Conservation (phyloP, 768 basidiomycete species). For the Mycena pura region DNA sequence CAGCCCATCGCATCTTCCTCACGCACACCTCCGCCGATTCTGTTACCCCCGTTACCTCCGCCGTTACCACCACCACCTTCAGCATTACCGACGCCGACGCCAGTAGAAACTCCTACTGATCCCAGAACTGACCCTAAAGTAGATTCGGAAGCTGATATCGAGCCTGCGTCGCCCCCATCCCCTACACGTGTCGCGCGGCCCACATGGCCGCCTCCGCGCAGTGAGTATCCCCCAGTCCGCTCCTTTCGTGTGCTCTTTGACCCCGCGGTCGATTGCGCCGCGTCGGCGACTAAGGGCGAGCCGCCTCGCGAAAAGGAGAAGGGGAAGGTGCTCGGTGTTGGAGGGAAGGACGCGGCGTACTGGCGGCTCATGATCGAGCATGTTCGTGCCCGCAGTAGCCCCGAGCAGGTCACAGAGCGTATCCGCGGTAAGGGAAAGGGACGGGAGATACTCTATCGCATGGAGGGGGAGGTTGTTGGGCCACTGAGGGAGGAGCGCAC, state of each 20-base stretch:
- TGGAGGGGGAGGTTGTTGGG: constrained; percentile 61
- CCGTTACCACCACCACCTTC: constrained; percentile 10
- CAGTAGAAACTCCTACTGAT: constrained; percentile 15
- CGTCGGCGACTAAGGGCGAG: constrained; percentile 4
- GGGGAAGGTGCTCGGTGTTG: constrained; percentile 24
- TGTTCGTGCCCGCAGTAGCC: constrained; percentile 40
- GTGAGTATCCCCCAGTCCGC: constrained; percentile 52
- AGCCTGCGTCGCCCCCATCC: constrained; percentile 21
- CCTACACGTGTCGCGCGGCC: constrained; percentile 43
- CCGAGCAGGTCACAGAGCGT: constrained; percentile 44
- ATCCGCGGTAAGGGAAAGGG: constrained; percentile 71
- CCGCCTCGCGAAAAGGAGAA: constrained; percentile 27
- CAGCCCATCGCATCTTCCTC: constrained; percentile 32
- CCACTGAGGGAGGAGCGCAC: too few relatives aligned
- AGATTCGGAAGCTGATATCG: too few relatives aligned
- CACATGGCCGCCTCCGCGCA: constrained; percentile 64
- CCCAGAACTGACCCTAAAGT: too few relatives aligned
- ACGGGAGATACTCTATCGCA: constrained; percentile 60
- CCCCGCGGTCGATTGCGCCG: constrained; percentile 55
- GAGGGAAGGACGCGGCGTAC: constrained; percentile 31
- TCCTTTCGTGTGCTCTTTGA: constrained; percentile 72
- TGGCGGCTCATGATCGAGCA: constrained; percentile 49
- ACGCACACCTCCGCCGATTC: constrained; percentile 38
- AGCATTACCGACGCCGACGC: constrained; percentile 13
- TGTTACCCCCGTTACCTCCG: background rate